Conservation (phyloP, 2,329 filamentous ascomycete species). For the Aspergillaceae sp. region DNA sequence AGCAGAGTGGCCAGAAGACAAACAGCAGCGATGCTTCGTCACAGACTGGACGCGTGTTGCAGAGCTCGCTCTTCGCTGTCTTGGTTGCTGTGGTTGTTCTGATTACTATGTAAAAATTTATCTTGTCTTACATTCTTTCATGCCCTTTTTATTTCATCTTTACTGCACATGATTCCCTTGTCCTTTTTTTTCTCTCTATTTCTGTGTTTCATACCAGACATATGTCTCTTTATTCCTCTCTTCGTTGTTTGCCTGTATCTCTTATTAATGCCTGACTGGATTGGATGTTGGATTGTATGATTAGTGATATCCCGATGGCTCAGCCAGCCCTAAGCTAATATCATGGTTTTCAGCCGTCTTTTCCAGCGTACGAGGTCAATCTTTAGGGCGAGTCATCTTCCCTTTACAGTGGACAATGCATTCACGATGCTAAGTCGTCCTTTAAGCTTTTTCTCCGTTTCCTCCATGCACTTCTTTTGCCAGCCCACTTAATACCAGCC, state of each 20-base stretch:
- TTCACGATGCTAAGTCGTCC: no score
- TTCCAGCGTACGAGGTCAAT: no score
- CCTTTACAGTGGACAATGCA: no score
- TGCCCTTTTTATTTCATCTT: slow-evolving; percentile 5
- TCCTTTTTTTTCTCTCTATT: slow-evolving; percentile 6
- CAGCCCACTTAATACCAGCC: no score
- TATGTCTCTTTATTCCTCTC: not conserved
- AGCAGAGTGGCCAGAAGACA: slow-evolving; percentile 5
- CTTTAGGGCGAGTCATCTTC: no score
- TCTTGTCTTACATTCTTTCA: slow-evolving; percentile 5
- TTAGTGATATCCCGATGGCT: no score
- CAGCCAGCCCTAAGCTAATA: no score
- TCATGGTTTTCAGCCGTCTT: no score
- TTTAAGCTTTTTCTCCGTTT: no score
- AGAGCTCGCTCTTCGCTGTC: slow-evolving; percentile 40
- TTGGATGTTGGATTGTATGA: no score
- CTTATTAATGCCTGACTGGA: no score
- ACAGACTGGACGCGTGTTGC: slow-evolving; percentile 33
- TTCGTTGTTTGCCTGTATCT: not conserved
- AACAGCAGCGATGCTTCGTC: slow-evolving; percentile 11
- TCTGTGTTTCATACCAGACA: slow-evolving; percentile 7
- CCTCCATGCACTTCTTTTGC: no score
- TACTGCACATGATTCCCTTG: slow-evolving; percentile 4
- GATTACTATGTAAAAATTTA: slow-evolving; percentile 32
- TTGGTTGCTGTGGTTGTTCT: slow-evolving; percentile 39